phyloP scores from a whole-genome alignment of 805 yeast species.

The Candida manassasensis region DNA sequence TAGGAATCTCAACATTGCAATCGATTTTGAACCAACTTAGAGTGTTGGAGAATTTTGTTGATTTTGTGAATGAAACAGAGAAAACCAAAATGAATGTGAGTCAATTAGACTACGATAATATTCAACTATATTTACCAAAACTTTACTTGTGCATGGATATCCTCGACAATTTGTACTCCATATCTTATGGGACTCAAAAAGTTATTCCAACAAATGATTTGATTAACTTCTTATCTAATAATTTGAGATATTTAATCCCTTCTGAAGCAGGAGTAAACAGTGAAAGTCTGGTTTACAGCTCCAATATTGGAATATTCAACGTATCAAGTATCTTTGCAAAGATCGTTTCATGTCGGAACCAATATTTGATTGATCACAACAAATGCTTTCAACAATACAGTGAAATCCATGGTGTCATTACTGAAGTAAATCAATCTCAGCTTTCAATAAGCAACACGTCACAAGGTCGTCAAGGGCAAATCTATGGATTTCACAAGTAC shows the following conservation, averaged over 20 bases:
- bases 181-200: slow-evolving; percentile 31
- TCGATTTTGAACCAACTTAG: slow-evolving; percentile 57
- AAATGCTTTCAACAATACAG: background rate
- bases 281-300: background rate
- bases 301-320: slow-evolving; percentile 11
- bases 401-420: slow-evolving; percentile 1
- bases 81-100: background rate
- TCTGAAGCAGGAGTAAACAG: background rate
- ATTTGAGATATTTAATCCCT: slow-evolving; percentile 12
- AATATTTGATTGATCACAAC: slow-evolving; percentile 1
- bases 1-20: slow-evolving; percentile 49
- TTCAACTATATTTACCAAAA: slow-evolving; percentile 33
- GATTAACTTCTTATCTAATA: slow-evolving; percentile 8
- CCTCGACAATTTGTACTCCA: slow-evolving; percentile 28
- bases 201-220: slow-evolving; percentile 7
- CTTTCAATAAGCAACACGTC: background rate
- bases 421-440: background rate
- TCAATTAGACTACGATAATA: slow-evolving; percentile 17
- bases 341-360: slow-evolving; percentile 14
- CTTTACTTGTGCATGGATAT: slow-evolving; percentile 45
- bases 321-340: slow-evolving; percentile 11
- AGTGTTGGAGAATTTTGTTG: slow-evolving; percentile 42
- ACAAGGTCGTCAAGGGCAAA: background rate
- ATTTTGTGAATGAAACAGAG: slow-evolving; percentile 28
- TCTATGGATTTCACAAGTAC: slow-evolving; percentile 11